Percentiles rank a stretch among this genome's conserved stretches.
phyloP scores from a whole-genome alignment of 225 moss, liverwort and hornwort genomes.

The Anthoceros angustus region DNA sequence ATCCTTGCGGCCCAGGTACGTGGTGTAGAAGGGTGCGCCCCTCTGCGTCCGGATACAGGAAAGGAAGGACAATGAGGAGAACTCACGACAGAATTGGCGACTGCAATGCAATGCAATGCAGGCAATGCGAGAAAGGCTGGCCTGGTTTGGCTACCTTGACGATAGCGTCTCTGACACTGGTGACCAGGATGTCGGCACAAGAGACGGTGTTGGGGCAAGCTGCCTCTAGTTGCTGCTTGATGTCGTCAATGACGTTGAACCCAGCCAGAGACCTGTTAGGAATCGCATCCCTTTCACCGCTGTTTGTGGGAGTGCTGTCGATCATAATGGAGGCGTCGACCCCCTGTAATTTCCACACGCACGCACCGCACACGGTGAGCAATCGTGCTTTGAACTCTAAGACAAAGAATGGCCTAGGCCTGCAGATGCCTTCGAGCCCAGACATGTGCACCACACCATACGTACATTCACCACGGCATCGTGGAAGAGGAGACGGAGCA shows the following conservation, averaged over 20 bases:
- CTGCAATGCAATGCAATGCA: too few relatives aligned
- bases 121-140: too few relatives aligned
- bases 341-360: background rate
- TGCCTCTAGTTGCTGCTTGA: slow-evolving; percentile 7
- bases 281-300: slow-evolving; percentile 3
- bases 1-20: background rate
- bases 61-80: too few relatives aligned
- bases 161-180: slow-evolving; percentile 5
- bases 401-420: background rate
- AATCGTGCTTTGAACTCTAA: too few relatives aligned
- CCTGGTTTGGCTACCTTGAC: background rate
- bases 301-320: slow-evolving; percentile 5
- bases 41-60: background rate
- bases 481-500: slow-evolving; percentile 9
- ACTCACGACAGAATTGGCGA: too few relatives aligned
- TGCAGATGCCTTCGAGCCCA: background rate
- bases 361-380: too few relatives aligned
- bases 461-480: slow-evolving; percentile 10
- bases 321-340: slow-evolving; percentile 6
- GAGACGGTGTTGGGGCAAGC: slow-evolving; percentile 9
- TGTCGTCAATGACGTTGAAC: slow-evolving; percentile 8
- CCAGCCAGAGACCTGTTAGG: slow-evolving; percentile 6
- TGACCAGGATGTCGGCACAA: slow-evolving; percentile 9
- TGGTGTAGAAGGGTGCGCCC: background rate
- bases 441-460: too few relatives aligned